These are phyloP conservation scores for Alternaria solani DNA, from an alignment of 2,329 filamentous ascomycete species.

Conservation along the genomic window DNA sequence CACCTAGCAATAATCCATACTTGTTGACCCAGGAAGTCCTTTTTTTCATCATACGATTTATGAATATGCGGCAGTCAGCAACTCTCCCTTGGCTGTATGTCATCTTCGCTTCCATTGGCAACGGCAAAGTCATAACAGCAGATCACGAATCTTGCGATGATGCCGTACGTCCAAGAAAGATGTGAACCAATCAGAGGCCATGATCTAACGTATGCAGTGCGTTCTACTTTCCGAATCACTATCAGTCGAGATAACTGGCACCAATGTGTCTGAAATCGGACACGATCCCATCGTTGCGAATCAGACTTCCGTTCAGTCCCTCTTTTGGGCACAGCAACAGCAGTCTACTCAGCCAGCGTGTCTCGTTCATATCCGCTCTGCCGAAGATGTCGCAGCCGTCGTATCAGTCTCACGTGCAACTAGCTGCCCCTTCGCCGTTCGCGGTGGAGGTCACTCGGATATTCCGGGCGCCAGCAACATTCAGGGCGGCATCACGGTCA, in stretches of 20 bases:
- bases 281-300: neutral
- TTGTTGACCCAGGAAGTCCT: neutral
- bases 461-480: constrained; percentile 34
- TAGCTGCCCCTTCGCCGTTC: constrained; percentile 29
- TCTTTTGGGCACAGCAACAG: constrained; percentile 8
- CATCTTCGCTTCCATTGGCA: neutral
- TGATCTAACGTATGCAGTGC: constrained; percentile 1
- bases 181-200: neutral
- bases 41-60: neutral
- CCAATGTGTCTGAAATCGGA: neutral
- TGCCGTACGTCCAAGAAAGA: neutral
- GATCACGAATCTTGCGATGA: neutral
- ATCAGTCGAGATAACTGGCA: neutral
- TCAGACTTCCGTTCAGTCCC: neutral
- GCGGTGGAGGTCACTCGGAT: constrained; percentile 26
- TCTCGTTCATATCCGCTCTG: neutral
- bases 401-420: neutral
- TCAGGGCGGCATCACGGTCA: constrained; percentile 26
- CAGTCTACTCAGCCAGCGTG: neutral
- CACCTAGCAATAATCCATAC: neutral
- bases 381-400: neutral
- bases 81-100: constrained; percentile 1
- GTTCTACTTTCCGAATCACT: neutral
- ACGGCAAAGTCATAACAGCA: constrained; percentile 2
- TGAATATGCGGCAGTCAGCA: neutral